Percentiles rank a stretch among this genome's conserved stretches.
phyloP scores from a whole-genome alignment of 78 protist species.

The Dictyostelium brefeldianum region DNA sequence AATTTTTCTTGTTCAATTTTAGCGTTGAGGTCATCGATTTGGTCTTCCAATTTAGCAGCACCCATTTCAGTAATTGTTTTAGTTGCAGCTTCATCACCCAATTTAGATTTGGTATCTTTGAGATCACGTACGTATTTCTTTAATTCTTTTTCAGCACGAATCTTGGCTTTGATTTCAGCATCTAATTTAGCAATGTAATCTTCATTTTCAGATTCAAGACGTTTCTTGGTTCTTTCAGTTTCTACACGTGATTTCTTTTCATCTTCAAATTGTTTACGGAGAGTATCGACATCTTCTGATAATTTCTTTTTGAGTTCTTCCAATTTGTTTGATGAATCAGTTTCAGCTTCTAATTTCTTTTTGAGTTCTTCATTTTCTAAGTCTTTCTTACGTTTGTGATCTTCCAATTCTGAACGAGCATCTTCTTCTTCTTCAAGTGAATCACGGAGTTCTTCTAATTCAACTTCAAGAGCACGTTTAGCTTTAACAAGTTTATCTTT shows the following conservation, averaged over 20 bases:
- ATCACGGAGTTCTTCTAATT: constrained; percentile 61
- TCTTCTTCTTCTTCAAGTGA: constrained; percentile 86
- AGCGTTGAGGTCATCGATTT: constrained; percentile 52
- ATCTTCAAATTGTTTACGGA: constrained; percentile 68
- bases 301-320: constrained; percentile 65
- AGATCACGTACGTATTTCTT: constrained; percentile 66
- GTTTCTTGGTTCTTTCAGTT: constrained; percentile 63
- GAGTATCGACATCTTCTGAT: constrained; percentile 50
- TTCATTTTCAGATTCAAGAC: constrained; percentile 76
- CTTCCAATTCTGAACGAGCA: constrained; percentile 58
- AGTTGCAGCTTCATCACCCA: constrained; percentile 77
- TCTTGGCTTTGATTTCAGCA: constrained; percentile 44
- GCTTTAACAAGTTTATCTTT: constrained; percentile 77
- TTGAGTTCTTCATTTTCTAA: constrained; percentile 67
- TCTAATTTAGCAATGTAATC: constrained; percentile 55
- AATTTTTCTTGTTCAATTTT: constrained; percentile 42
- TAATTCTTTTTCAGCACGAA: constrained; percentile 68
- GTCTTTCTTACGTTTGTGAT: constrained; percentile 61
- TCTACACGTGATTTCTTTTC: constrained; percentile 64
- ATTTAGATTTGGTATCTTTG: constrained; percentile 45
- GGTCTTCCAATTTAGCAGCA: constrained; percentile 76
- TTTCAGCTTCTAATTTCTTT: constrained; percentile 55
- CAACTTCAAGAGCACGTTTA: constrained; percentile 82
- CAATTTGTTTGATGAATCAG: constrained; percentile 8
- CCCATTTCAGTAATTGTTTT: constrained; percentile 68